Percentiles rank a stretch among this genome's conserved stretches.
Evolutionary conservation across 2,329 filamentous ascomycete genomes (phyloP).

Genomic region (Diaporthe sp.): DNA sequence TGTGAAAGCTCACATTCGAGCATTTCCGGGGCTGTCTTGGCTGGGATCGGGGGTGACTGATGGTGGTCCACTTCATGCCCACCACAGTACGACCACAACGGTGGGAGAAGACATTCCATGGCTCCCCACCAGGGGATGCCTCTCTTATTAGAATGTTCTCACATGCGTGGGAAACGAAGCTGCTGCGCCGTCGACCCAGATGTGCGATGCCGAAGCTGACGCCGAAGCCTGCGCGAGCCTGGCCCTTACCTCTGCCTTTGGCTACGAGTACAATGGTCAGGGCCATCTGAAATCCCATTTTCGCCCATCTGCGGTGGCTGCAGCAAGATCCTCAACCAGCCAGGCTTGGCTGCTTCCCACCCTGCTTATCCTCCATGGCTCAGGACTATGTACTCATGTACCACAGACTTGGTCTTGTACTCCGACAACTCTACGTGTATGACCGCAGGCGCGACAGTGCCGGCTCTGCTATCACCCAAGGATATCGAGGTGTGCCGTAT

Average conservation of each 20-base stretch:
- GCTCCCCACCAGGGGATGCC: conserved; percentile 13
- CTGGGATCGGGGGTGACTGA: background rate
- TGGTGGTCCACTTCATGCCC: conserved; percentile 19
- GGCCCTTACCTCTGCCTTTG: background rate
- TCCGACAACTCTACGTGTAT: conserved; percentile 1
- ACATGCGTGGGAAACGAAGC: conserved; percentile 5
- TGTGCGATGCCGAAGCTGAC: conserved; percentile 28
- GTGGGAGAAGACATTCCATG: conserved; percentile 17
- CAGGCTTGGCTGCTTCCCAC: conserved; percentile 11
- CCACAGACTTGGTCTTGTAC: conserved; percentile 16
- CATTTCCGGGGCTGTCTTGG: conserved; percentile 1
- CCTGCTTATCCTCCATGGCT: conserved; percentile 21
- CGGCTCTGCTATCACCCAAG: conserved; percentile 5
- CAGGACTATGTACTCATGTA: conserved; percentile 26
- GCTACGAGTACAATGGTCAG: background rate
- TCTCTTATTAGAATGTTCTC: background rate
- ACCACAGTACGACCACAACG: conserved; percentile 32
- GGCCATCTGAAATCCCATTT: conserved; percentile 6
- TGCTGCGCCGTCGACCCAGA: conserved; percentile 7
- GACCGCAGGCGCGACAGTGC: conserved; percentile 2
- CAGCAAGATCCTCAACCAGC: conserved; percentile 25
- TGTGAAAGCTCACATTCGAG: conserved; percentile 26
- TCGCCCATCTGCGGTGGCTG: conserved; percentile 25
- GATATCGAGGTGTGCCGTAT: background rate
- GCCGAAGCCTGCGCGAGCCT: conserved; percentile 1